Evolutionary conservation across 345 rosid species (phyloP), one percentile per base, ranked within the genome.

Genomic region (Ceriops decandra): DNA sequence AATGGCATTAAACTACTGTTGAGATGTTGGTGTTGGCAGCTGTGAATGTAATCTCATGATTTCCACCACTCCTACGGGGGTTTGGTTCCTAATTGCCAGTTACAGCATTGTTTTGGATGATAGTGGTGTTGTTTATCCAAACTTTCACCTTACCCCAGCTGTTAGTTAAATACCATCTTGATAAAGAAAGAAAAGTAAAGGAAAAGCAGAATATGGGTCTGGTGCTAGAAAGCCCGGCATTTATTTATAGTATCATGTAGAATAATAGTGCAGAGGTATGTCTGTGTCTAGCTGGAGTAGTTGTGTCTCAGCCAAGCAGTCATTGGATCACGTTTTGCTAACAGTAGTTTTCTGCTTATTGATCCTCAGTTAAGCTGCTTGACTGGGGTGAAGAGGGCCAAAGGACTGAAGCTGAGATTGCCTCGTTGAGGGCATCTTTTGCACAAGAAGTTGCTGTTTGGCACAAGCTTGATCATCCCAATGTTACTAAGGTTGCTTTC

Each of bases 341-440:
- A 67, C 28, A 5, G 57, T 67, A 24, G 15, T 33, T 67, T 33
- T 79, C 22, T 53, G 57, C 68, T 64, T 24, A 28, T 65, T 63
- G 20, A 47, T 73, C 59, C 70, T 71, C 76, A 95, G 99, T 92
- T 69, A 95, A 95, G 86, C 80, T 95, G 70, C 98, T 95, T 71
- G 99, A 95, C 84, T 95, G 99, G 99, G 99, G 99, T 67, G 99
- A 95, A 84, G 99, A 91, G 72, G 98, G 98, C 57, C 98, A 91
- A 42, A 87, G 98, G 76, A 85, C 93, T 28, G 99, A 95, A 38
- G 96, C 95, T 70, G 98, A 91, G 85, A 82, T 92, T 38, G 80
- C 88, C 26, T 77, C 96, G 0, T 70, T 92, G 60, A 87, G 98
- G 77, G 79, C 95, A n/a, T 91, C 88, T 66, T 95, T 95, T 76